These are phyloP conservation scores for Knoxia roxburghii DNA, from an alignment of 257 asterid species.

Conservation along the genomic window DNA sequence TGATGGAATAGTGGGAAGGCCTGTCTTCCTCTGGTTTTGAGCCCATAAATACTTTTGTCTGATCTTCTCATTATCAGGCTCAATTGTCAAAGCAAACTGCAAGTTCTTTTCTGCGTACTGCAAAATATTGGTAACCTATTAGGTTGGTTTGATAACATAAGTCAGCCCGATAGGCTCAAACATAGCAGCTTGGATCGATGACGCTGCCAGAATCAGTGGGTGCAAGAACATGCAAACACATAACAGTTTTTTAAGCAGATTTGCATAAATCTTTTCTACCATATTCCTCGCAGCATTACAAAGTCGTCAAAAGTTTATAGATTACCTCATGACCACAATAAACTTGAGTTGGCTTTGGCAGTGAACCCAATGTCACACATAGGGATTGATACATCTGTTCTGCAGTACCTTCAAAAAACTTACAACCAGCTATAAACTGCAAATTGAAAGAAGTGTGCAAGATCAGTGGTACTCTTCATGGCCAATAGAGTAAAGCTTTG, in stretches of 20 bases:
- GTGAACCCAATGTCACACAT: slow-evolving; percentile 74
- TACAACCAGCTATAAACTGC: slow-evolving; percentile 89
- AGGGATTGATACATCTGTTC: slow-evolving; percentile 91
- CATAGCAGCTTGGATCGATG: too few relatives aligned
- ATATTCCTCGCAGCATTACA: not conserved
- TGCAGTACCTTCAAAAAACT: slow-evolving; percentile 92
- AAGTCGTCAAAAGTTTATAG: not conserved
- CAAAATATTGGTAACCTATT: not conserved
- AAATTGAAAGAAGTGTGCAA: slow-evolving; percentile 8
- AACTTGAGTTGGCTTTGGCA: slow-evolving; percentile 86
- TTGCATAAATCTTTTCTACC: too few relatives aligned
- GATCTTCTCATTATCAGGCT: slow-evolving; percentile 62
- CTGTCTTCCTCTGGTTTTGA: slow-evolving; percentile 24
- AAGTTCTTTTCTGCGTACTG: slow-evolving; percentile 61
- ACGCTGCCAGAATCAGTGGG: too few relatives aligned
- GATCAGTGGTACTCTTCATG: not conserved
- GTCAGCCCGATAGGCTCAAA: not conserved
- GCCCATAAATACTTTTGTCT: slow-evolving; percentile 37
- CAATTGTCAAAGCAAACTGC: slow-evolving; percentile 74
- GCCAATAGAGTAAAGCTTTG: slow-evolving; percentile 4
- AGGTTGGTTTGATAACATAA: not conserved
- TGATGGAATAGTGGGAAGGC: slow-evolving; percentile 87
- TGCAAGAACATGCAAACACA: too few relatives aligned
- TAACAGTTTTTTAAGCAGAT: not conserved
- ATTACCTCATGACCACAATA: slow-evolving; percentile 95